These are phyloP conservation scores for Tulasnella sp. DNA, from an alignment of 768 basidiomycete species.

Conservation along the genomic window DNA sequence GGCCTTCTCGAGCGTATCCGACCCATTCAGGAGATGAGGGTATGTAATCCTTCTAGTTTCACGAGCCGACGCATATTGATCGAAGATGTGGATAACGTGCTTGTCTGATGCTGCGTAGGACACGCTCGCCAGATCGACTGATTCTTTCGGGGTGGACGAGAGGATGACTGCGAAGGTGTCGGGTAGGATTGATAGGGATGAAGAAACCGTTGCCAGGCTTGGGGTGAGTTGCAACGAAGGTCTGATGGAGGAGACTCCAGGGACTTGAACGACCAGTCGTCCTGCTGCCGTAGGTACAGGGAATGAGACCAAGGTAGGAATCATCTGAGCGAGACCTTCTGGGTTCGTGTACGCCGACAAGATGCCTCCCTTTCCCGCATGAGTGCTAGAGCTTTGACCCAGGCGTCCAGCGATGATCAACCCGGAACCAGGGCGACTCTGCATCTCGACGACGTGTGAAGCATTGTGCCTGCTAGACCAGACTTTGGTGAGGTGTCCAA, in stretches of 20 bases:
- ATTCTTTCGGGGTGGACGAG: constrained; percentile 67
- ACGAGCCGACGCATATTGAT: constrained; percentile 68
- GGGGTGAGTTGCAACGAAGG: constrained; percentile 55
- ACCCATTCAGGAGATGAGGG: constrained; percentile 29
- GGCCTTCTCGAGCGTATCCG: constrained; percentile 35
- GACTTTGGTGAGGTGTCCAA: constrained; percentile 58
- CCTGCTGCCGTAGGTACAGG: constrained; percentile 50
- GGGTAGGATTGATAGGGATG: constrained; percentile 47
- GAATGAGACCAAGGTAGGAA: constrained; percentile 61
- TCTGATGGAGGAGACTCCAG: constrained; percentile 55
- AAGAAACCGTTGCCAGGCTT: constrained; percentile 57
- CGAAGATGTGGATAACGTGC: constrained; percentile 84
- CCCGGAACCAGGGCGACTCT: constrained; percentile 79
- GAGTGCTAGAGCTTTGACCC: constrained; percentile 57
- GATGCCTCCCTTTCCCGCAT: constrained; percentile 41
- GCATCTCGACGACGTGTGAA: constrained; percentile 40
- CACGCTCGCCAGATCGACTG: constrained; percentile 61
- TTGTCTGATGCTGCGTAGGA: constrained; percentile 55
- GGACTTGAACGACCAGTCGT: constrained; percentile 74
- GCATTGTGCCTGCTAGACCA: constrained; percentile 32
- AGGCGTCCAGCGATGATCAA: constrained; percentile 66
- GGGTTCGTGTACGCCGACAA: constrained; percentile 77
- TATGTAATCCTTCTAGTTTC: constrained; percentile 52
- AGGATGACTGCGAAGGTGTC: constrained; percentile 61
- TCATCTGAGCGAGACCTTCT: constrained; percentile 72